Evolutionary conservation across 148 eudicot genomes (phyloP), one percentile per base, ranked within the genome.

Genomic region (Nepenthes mirabilis): DNA sequence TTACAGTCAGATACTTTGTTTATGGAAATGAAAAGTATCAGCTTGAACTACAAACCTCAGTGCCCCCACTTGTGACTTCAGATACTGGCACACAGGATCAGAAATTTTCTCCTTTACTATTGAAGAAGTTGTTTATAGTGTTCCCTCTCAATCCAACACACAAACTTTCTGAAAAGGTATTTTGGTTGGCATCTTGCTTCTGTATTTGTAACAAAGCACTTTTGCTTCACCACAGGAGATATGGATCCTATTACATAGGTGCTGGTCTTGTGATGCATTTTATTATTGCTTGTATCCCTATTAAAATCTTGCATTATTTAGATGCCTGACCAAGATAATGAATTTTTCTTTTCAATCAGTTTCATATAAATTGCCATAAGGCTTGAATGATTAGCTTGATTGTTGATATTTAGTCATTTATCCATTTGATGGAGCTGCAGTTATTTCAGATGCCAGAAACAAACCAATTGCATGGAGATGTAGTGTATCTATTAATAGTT

Each of bases 131-230:
- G 54, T 91, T 85, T 74, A 80, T 75, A 74, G 70, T 72, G 53
- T 88, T 87, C 63, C 98, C 98, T 53, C 70, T 88, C 73, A 78
- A 68, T 40, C 68, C 76, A 43, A 53, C 55, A 14, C 74, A 79
- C 57, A 70, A 80, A 55, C 73, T 79, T 62, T 76, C 97, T 43
- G 81, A 72, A 59, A 86, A 88, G 97, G 97, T 91, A 81, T 35
- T 14, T 10, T 9, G 56, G 33, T 37, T 13, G 33, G 36, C 36
- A 55, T 55, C 36, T 55, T 55, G 58, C 36, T 55, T 32, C 36
- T 10, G 1, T 6, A 14, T 55, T 55, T 9, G 37, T 33, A 7
- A 7, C 1, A 8, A 8, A 14, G 8, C 33, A 6, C 2, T 2
- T 52, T 32, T 52, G 53, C 6, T 23, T 23, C 23, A 23, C 23